Conservation (phyloP, 345 rosid genomes). For the Bruguiera gymnorhiza region DNA sequence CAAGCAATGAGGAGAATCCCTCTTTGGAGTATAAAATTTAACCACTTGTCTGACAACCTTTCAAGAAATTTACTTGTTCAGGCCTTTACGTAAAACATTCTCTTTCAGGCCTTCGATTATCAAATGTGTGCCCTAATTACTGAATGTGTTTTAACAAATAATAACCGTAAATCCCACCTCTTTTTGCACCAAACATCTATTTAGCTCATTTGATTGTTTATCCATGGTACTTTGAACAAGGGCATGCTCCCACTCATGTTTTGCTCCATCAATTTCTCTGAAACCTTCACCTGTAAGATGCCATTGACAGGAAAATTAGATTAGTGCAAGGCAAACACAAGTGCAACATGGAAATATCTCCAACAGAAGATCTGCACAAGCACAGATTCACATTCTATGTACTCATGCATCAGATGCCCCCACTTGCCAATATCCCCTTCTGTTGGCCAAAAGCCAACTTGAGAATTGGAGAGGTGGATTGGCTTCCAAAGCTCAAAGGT, state of each 20-base stretch:
- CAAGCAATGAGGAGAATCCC: too few relatives aligned
- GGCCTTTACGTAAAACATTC: too few relatives aligned
- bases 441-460: too few relatives aligned
- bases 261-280: conserved; percentile 70
- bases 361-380: not conserved
- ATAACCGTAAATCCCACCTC: conserved; percentile 55
- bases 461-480: too few relatives aligned
- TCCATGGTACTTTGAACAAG: conserved; percentile 86
- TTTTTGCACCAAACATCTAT: conserved; percentile 80
- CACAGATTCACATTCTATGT: too few relatives aligned
- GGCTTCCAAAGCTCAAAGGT: too few relatives aligned
- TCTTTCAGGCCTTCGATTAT: too few relatives aligned
- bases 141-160: not conserved
- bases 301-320: not conserved
- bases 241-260: conserved; percentile 95
- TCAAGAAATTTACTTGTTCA: too few relatives aligned
- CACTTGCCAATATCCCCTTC: too few relatives aligned
- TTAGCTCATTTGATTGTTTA: conserved; percentile 82
- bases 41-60: too few relatives aligned
- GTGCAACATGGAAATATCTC: not conserved
- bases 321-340: not conserved
- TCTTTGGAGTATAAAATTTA: too few relatives aligned
- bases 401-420: too few relatives aligned
- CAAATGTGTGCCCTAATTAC: not conserved
- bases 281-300: conserved; percentile 46